Conservation (phyloP, 2,329 filamentous ascomycete species). For the Bipolaris sorokiniana region DNA sequence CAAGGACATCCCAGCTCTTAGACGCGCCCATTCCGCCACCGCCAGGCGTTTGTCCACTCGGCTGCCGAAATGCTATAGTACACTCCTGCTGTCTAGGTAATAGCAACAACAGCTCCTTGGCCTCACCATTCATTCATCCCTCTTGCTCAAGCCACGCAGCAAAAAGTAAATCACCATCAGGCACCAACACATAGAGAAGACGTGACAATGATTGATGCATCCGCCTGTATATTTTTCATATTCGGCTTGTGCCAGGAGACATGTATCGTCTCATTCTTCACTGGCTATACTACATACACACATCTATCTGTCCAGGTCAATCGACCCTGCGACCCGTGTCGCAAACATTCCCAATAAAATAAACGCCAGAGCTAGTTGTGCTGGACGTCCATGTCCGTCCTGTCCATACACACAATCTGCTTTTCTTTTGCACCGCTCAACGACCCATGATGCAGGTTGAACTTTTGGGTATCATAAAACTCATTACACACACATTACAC, state of each 20-base stretch:
- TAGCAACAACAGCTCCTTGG: background rate
- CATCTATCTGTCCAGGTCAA: conserved; percentile 2
- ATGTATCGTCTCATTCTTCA: background rate
- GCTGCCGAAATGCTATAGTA: background rate
- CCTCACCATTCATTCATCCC: background rate
- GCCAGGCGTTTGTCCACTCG: background rate
- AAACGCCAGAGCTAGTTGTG: conserved; percentile 22
- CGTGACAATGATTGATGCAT: background rate
- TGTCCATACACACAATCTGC: conserved; percentile 38
- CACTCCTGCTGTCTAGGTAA: background rate
- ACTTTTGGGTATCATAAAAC: conserved; percentile 53
- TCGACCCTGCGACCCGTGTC: conserved; percentile 4
- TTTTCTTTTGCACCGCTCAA: conserved; percentile 35
- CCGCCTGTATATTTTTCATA: background rate
- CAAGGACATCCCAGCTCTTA: conserved; percentile 1
- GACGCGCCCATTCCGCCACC: background rate
- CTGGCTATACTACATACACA: background rate
- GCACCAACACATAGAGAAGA: background rate
- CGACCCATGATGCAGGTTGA: conserved; percentile 51
- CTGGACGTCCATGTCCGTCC: conserved; percentile 51
- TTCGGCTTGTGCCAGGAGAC: conserved; percentile 3
- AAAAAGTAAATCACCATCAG: background rate
- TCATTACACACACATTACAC: conserved; percentile 50
- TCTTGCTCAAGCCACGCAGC: background rate
- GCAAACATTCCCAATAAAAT: background rate